Base-by-base conservation (phyloP, 2,329 filamentous ascomycete species). In the Tolypocladium ophioglossoides region DNA sequence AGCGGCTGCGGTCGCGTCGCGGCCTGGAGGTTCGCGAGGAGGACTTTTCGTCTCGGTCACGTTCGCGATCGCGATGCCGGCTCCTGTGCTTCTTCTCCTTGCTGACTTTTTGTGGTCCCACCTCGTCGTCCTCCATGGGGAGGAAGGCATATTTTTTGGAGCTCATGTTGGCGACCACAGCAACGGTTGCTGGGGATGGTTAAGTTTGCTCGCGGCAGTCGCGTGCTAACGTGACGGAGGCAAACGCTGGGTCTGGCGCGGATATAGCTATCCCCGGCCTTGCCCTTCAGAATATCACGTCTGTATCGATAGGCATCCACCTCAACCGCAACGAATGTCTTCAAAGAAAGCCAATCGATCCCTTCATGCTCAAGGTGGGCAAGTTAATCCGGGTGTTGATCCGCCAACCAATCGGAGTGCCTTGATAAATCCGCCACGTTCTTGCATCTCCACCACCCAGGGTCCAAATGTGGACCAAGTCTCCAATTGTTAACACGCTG, bases 71-170 rank as follows among this genome's bases (percentile, higher is more conserved):
- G 9, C 68, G 66, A 20, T 74, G 70, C 53, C 72, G 71, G 35
- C 69, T 70, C 56, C 67, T 72, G 52, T 66, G 67, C 64, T 75
- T 77, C 66, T 74, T 77, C 56, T 78, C 74, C 58, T 73, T 74
- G 52, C 77, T 69, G 54, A 77, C 78, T 55, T 76, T 77, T 51
- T 78, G 74, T 27, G 77, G 77, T 1, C 77, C 76, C n/a, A 83
- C 74, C 57, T 83, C 81, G 37, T 79, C 79, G 12, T 82, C 82
- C 56, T 82, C 82, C 84, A 87, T 87, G 9, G 83, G 78, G 58
- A 87, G 69, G 60, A 87, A 80, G 9, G 83, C 82, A 66, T 86
- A 87, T 62, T 79, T 81, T 67, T 85, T 85, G 49, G 74, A 72
- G 57, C 73, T 75, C 76, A 79, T 78, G 51, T 20, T 58, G 54